A percentile compares a stretch with the other conserved stretches of the same genome.
Evolutionary conservation across 768 basidiomycete species (phyloP).

Genomic region (Suillus brevipes): DNA sequence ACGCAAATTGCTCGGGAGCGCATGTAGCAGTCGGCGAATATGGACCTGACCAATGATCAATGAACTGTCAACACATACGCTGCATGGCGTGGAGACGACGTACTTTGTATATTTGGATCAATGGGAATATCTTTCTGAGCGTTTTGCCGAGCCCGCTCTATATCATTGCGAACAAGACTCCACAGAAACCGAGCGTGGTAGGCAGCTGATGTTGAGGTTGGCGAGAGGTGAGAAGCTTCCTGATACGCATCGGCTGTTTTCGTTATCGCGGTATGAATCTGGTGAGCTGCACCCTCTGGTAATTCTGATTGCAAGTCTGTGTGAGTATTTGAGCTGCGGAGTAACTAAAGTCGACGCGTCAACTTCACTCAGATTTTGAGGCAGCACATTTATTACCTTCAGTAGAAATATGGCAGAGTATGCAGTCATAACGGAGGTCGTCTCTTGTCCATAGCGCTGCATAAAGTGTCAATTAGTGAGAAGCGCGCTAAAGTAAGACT

Average conservation of each 20-base stretch:
- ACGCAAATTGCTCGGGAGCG: constrained; percentile 20
- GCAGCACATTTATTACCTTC: constrained; percentile 46
- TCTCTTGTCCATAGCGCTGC: constrained; percentile 84
- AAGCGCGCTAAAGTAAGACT: constrained; percentile 24
- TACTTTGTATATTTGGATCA: constrained; percentile 60
- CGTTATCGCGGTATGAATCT: constrained; percentile 65
- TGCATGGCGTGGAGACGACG: neutral
- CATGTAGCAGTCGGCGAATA: constrained; percentile 24
- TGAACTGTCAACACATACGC: constrained; percentile 13
- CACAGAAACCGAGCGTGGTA: constrained; percentile 81
- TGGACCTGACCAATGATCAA: constrained; percentile 18
- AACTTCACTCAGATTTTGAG: constrained; percentile 8
- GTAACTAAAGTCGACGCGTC: constrained; percentile 46
- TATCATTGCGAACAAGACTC: constrained; percentile 64
- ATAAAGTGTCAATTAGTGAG: constrained; percentile 12
- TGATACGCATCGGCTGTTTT: constrained; percentile 79
- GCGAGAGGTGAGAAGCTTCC: constrained; percentile 62
- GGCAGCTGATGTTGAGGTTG: constrained; percentile 64
- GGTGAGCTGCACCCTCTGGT: constrained; percentile 57
- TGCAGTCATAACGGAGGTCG: constrained; percentile 82
- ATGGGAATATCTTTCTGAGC: constrained; percentile 45
- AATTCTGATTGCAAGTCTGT: constrained; percentile 60
- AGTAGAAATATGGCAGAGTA: constrained; percentile 82
- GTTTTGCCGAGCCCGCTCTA: constrained; percentile 50
- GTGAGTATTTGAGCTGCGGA: constrained; percentile 61